Base-by-base conservation (phyloP, 257 asterid species). In the Salvia hispanica region DNA sequence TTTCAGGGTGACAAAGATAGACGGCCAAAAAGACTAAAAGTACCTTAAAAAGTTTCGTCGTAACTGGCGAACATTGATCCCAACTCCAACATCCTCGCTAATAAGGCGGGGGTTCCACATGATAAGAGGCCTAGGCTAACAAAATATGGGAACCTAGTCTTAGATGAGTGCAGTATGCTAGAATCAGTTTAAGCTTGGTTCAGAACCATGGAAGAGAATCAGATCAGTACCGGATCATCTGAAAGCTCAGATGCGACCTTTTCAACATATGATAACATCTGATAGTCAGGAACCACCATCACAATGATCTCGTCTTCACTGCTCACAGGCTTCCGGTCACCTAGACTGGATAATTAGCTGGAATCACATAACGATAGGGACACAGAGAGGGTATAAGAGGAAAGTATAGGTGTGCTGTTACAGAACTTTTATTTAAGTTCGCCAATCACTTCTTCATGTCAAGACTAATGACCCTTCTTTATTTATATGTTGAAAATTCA, bases 91-190 rank as follows among this genome's bases (percentile, higher is more conserved):
- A 67, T 90, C 98, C 81, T 88, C 96, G 72, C 98, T 92, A 62
- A 92, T 55, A 79, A 92, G 96, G 77, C 91, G 92, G 1, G 98
- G 98, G 72, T 92, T 92, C 98, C 98, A 92, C 98, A 92, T 92
- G 88, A 92, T 82, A 73, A 92, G 97, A 79, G 98, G 96, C 86
- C 96, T 92, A 83, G 97, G 97, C 98, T 92, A 86, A 79, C 77
- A 80, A 70, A 74, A 45, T 63, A 72, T 62, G 65, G 58, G 63
- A 69, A 71, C 82, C 69, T 55, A 16, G 59, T 70, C 62, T 51
- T 47, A 72, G 64, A 59, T 64, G 16, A 58, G 47, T 40, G 40
- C 47, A 48, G 25, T 45, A 39, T 62, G 57, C 12, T 15, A 25
- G 11, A 58, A 16, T 37, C 9, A 36, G 64, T 31, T 37, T 11